phyloP scores from a whole-genome alignment of 176 grass and related monocot genomes.

The Saccharum officinarum region DNA sequence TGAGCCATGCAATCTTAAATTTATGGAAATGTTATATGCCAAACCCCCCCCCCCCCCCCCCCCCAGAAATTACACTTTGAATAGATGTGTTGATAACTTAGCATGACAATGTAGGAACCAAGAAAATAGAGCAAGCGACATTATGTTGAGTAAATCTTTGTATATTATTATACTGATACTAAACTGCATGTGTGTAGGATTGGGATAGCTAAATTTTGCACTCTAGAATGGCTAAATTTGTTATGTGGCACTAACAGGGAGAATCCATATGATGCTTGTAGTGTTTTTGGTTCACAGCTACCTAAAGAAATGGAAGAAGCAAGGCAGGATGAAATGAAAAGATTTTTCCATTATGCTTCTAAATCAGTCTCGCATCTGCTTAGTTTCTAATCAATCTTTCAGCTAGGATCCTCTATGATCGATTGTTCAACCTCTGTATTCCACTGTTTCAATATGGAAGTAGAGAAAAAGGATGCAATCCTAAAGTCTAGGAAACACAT shows the following conservation, averaged over 20 bases:
- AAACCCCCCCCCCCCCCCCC: too few species aligned
- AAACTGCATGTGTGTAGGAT: not conserved
- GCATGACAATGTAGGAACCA: too few species aligned
- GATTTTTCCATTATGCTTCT: not conserved
- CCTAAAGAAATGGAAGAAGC: not conserved
- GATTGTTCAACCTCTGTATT: not conserved
- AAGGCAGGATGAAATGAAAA: not conserved
- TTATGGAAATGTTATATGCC: too few species aligned
- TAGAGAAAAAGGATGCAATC: not conserved
- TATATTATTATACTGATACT: not conserved
- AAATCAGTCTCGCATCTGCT: not conserved
- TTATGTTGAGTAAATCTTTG: too few species aligned
- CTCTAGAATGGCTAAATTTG: not conserved
- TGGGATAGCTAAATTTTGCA: slow-evolving; percentile 2
- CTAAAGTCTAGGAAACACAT: not conserved
- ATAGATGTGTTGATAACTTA: too few species aligned
- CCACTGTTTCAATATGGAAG: not conserved
- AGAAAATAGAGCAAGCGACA: too few species aligned
- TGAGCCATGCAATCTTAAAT: too few species aligned
- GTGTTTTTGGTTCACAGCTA: not conserved
- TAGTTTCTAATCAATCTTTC: not conserved
- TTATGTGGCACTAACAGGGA: not conserved
- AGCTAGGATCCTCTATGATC: not conserved
- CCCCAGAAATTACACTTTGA: too few species aligned
- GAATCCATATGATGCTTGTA: not conserved